Base-by-base conservation (phyloP, 371 early-diverging fungal species). In the Lichtheimia ramosa region DNA sequence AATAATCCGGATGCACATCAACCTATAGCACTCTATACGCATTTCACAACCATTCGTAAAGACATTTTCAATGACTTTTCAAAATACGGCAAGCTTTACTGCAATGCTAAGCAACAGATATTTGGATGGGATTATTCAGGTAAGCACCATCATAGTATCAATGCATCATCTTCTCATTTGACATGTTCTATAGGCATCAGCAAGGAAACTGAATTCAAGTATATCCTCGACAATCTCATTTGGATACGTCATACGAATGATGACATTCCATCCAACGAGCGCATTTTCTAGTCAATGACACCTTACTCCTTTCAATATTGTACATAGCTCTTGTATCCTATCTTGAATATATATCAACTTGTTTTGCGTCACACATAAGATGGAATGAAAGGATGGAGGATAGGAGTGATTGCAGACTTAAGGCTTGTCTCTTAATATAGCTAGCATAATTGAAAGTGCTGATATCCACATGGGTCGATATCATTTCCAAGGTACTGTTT, bases 11-110 rank as follows among this genome's bases (percentile, higher is more conserved):
- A 64, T 79, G n/a, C 79, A 76, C 23, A 72, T 2, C 34, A 82
- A 39, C 89, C 91, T 2, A 34, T 77, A 0, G 89, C 88, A 42
- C 62, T 92, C 7, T 90, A 63, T 58, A 64, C 87, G 6, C 81
- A 83, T 42, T 61, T 90, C 15, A 57, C 28, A n/a, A 67, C 77
- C 1, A 51, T 89, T 42, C 59, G 74, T 27, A 67, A 68, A 23
- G 56, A 50, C 3, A 12, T 74, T 2, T 87, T 84, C 68, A 54
- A 73, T 0, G 69, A 59, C 10, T 68, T 80, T 18, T 20, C 41
- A 10, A 62, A 65, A n/a, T 92, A 74, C 71, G 79, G 81, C 2
- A 59, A 69, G 20, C 70, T 89, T 13, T 92, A 88, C 64, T 91
- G 91, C 56, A 61, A 75, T 50, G 82, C 69, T 21, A 70, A 51